phyloP scores from a whole-genome alignment of 208 protist genomes.

The Leishmania guyanensis region DNA sequence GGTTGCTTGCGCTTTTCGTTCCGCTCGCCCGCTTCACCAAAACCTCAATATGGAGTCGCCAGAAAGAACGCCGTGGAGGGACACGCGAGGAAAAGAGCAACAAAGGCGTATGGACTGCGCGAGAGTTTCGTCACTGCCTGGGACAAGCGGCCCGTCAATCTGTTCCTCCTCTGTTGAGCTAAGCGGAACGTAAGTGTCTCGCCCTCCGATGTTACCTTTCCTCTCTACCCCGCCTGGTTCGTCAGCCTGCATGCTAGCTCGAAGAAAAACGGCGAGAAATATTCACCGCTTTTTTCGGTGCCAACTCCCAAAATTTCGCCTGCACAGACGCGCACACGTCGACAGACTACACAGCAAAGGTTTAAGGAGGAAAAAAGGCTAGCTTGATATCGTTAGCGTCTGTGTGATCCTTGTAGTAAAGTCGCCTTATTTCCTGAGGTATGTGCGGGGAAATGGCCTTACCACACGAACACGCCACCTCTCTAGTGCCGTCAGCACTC shows the following conservation, averaged over 20 bases:
- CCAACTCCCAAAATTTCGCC: not conserved
- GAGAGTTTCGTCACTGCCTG: not conserved
- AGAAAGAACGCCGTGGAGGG: not conserved
- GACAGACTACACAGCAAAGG: not conserved
- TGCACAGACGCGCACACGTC: constrained; percentile 7
- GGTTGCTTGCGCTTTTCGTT: not conserved
- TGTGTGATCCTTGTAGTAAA: not conserved
- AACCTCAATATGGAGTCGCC: not conserved
- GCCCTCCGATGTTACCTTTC: not conserved
- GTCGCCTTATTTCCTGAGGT: not conserved
- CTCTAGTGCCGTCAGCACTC: not conserved
- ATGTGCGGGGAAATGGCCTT: not conserved
- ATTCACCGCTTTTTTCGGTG: not conserved
- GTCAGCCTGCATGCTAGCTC: not conserved
- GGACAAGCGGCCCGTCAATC: no score
- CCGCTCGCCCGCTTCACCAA: not conserved
- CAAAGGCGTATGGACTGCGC: not conserved
- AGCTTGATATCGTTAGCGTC: not conserved
- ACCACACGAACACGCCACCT: not conserved
- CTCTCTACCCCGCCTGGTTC: not conserved
- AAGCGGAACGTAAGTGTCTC: not conserved
- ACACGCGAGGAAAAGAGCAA: not conserved
- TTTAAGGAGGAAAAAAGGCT: not conserved
- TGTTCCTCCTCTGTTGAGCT: not conserved
- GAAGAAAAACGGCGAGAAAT: not conserved